These are phyloP conservation scores for Trichosporon sp. DNA, from an alignment of 1,284 basidiomycete species.

Conservation along the genomic window DNA sequence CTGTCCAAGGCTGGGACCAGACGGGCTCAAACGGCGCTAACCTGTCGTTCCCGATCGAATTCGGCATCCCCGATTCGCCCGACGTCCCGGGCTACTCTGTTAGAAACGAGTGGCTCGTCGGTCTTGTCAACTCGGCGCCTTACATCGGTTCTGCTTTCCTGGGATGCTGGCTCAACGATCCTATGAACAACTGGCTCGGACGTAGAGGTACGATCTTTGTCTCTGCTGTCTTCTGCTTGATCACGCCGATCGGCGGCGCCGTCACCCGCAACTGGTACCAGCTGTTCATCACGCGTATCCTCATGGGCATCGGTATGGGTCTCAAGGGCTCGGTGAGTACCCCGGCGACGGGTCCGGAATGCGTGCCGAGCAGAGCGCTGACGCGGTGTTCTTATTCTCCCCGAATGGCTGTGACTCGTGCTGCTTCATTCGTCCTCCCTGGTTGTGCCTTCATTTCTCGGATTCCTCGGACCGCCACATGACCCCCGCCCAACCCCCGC, in stretches of 20 bases:
- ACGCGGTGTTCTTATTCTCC: conserved; percentile 1
- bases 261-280: conserved; percentile 64
- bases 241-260: conserved; percentile 63
- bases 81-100: conserved; percentile 56
- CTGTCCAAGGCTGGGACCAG: conserved; percentile 52
- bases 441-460: background rate
- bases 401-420: background rate
- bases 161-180: conserved; percentile 68
- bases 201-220: conserved; percentile 72
- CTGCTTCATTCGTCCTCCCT: background rate
- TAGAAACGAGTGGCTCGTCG: conserved; percentile 64
- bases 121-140: conserved; percentile 61
- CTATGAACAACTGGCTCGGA: conserved; percentile 65
- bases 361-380: background rate
- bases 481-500: too few relatives aligned
- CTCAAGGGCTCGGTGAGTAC: conserved; percentile 49
- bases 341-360: background rate
- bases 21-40: conserved; percentile 62
- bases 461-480: too few relatives aligned
- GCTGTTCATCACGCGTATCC: conserved; percentile 55
- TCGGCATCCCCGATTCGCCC: conserved; percentile 59
- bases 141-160: conserved; percentile 35
- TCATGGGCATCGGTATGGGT: conserved; percentile 58
- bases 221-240: conserved; percentile 64
- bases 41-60: conserved; percentile 67